Base-by-base conservation (phyloP, 2,329 filamentous ascomycete species). In the Apiospora hydei region DNA sequence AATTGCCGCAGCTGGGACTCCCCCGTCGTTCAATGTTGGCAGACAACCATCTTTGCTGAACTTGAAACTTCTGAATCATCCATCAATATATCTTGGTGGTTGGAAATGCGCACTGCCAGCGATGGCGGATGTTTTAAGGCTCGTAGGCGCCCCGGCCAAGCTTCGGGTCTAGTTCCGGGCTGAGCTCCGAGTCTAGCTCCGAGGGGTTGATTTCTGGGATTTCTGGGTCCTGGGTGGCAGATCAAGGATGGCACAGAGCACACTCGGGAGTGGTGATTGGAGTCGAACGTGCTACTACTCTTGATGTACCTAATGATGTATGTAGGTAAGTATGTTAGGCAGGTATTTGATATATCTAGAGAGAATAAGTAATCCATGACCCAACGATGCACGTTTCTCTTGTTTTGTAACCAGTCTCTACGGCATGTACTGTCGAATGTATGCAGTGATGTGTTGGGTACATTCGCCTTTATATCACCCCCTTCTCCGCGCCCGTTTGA, bases 161-260 rank as follows among this genome's bases (percentile, higher is more conserved):
- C 34, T 41, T 64, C 57, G 57, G 57, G 10, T 41, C 34, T 34
- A 64, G 57, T 41, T 64, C 57, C 57, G 57, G 57, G 30, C 57
- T 64, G 57, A 64, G 57, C 57, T 64, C 57, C 57, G 57, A 64
- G 57, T n/a, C 57, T 41, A 64, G 57, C 34, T 21, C 34, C 57
- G 57, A 64, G 57, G 57, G 57, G 53, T 61, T 5, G 24, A 53
- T 26, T 53, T 30, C 24, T 26, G 49, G 26, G 24, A 53, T 26
- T 53, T 30, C 24, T 26, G 49, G 26, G 51, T 57, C 51, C 26
- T 34, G 51, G 16, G 41, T 43, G 41, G 51, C 16, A 64, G 57
- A 64, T 64, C 57, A 64, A 64, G 34, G 57, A 41, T 64, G 34
- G 34, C 57, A 64, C 57, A 64, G 57, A 64, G 21, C 57, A 64